phyloP scores from a whole-genome alignment of 768 basidiomycete genomes.

The Leccinellum albellum region DNA sequence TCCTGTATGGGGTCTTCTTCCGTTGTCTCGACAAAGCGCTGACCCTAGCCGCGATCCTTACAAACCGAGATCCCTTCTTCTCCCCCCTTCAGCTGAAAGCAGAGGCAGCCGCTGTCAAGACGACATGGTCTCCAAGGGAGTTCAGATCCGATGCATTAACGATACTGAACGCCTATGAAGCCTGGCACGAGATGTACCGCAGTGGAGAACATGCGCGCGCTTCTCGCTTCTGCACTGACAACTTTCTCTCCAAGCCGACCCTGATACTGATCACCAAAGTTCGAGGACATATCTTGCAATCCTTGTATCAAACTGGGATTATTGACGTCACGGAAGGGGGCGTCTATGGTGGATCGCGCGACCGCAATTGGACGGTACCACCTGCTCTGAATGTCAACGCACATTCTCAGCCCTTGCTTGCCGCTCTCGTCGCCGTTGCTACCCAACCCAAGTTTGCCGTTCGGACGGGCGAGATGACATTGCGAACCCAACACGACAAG shows the following conservation, averaged over 20 bases:
- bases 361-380: conserved; percentile 47
- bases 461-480: conserved; percentile 59
- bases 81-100: conserved; percentile 72
- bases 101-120: conserved; percentile 69
- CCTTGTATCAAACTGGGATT: conserved; percentile 76
- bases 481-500: conserved; percentile 80
- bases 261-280: conserved; percentile 77
- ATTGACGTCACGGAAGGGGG: conserved; percentile 79
- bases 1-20: conserved; percentile 90
- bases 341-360: conserved; percentile 27
- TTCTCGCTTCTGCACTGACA: conserved; percentile 74
- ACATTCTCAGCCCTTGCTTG: conserved; percentile 71
- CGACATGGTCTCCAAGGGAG: conserved; percentile 71
- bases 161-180: conserved; percentile 73
- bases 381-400: conserved; percentile 66
- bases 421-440: conserved; percentile 80
- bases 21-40: conserved; percentile 84
- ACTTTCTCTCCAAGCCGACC: conserved; percentile 87
- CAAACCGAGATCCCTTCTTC: conserved; percentile 88
- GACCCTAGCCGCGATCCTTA: conserved; percentile 87
- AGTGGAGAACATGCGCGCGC: conserved; percentile 61
- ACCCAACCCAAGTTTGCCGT: conserved; percentile 90
- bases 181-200: conserved; percentile 72
- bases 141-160: conserved; percentile 85
- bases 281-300: conserved; percentile 70